A percentile compares a stretch with the other conserved stretches of the same genome.
These are phyloP conservation scores for Jackrogersella minutella DNA, from an alignment of 495 filamentous ascomycete species.

Conservation along the genomic window DNA sequence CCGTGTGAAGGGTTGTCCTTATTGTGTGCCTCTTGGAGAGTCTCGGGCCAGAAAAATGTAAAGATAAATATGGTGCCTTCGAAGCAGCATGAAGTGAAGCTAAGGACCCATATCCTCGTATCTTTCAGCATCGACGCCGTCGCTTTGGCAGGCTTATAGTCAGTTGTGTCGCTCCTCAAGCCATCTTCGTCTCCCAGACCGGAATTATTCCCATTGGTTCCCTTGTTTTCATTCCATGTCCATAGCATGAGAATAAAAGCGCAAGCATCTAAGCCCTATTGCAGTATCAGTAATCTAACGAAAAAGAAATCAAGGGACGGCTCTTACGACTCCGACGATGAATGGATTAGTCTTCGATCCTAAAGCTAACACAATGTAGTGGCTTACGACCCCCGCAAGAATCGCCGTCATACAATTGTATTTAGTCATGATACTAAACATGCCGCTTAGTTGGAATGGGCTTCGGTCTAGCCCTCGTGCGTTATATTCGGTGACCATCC, in stretches of 20 bases:
- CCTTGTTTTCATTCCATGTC: conserved; percentile 54
- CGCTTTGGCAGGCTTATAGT: not conserved
- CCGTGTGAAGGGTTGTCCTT: not conserved
- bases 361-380: conserved; percentile 49
- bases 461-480: conserved; percentile 38
- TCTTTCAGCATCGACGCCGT: conserved; percentile 30
- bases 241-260: conserved; percentile 47
- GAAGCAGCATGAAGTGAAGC: conserved; percentile 53
- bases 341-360: conserved; percentile 58
- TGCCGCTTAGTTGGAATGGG: conserved; percentile 41
- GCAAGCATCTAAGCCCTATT: conserved; percentile 29
- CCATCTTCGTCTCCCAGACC: not conserved
- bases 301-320: conserved; percentile 12
- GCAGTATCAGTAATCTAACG: not conserved
- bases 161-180: not conserved
- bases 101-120: conserved; percentile 48
- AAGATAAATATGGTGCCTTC: conserved; percentile 61
- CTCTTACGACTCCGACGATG: conserved; percentile 46
- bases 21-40: conserved; percentile 48
- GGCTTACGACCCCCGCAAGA: conserved; percentile 45
- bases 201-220: conserved; percentile 5
- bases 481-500: conserved; percentile 61
- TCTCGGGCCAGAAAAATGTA: conserved; percentile 58
- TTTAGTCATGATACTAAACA: conserved; percentile 58
- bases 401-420: conserved; percentile 57